A percentile compares a stretch with the other conserved stretches of the same genome.
phyloP scores from a whole-genome alignment of 2,329 filamentous ascomycete species.

The Davidsoniella virescens region DNA sequence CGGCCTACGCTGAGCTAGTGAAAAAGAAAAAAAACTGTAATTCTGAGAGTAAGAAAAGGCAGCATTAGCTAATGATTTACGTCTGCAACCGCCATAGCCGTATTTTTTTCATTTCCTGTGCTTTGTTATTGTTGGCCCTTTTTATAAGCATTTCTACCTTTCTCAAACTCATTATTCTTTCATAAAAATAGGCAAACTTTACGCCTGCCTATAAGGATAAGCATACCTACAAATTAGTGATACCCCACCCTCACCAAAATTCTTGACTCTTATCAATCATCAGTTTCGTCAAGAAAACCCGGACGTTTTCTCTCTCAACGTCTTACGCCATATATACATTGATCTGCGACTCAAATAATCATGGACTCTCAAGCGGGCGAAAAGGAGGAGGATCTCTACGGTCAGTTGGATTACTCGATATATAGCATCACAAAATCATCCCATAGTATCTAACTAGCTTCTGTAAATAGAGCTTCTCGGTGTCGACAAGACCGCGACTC shows the following conservation, averaged over 20 bases:
- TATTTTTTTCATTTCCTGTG: too few species aligned
- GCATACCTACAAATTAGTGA: background rate
- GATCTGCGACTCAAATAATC: conserved; percentile 11
- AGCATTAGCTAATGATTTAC: too few species aligned
- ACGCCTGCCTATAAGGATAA: too few species aligned
- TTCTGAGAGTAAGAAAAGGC: too few species aligned
- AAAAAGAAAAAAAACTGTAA: too few species aligned
- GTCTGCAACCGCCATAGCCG: too few species aligned
- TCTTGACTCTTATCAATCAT: conserved; percentile 5
- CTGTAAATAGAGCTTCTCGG: conserved; percentile 53
- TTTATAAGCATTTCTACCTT: too few species aligned
- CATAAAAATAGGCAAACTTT: too few species aligned
- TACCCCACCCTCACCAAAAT: conserved; percentile 12
- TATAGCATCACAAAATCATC: background rate
- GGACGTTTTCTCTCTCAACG: background rate
- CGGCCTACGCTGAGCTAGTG: too few species aligned
- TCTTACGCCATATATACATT: background rate
- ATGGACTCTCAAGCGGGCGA: conserved; percentile 10
- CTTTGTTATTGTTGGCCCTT: too few species aligned
- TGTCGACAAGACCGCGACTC: conserved; percentile 53
- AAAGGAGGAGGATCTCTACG: conserved; percentile 44
- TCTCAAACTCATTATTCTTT: too few species aligned
- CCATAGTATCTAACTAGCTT: conserved; percentile 5
- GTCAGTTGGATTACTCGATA: conserved; percentile 23
- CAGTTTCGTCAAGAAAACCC: background rate